phyloP scores from a whole-genome alignment of 495 filamentous ascomycete species.

The Chaetomium tenue region DNA sequence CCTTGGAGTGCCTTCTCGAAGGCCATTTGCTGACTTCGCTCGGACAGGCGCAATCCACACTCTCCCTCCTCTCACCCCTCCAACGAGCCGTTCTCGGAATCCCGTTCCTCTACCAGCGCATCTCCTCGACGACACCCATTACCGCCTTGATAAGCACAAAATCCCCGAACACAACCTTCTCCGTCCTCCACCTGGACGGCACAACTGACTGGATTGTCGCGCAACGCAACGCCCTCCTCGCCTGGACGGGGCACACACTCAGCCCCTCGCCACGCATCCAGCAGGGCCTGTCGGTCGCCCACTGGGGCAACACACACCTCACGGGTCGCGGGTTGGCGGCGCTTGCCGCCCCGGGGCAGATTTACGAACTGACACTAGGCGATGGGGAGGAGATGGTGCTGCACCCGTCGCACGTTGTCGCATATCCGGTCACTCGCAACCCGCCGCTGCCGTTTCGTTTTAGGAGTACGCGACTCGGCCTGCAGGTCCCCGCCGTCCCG shows the following conservation, averaged over 20 bases:
- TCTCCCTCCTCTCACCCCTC: slow-evolving; percentile 83
- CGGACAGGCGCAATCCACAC: slow-evolving; percentile 69
- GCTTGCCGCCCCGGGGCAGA: slow-evolving; percentile 77
- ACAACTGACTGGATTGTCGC: slow-evolving; percentile 94
- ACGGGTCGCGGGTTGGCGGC: slow-evolving; percentile 86
- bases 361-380: slow-evolving; percentile 76
- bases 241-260: slow-evolving; percentile 93
- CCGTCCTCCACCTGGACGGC: slow-evolving; percentile 83
- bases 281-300: slow-evolving; percentile 68
- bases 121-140: slow-evolving; percentile 80
- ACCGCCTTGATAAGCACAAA: slow-evolving; percentile 84
- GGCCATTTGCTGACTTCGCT: slow-evolving; percentile 19
- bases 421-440: slow-evolving; percentile 73
- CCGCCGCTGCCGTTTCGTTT: slow-evolving; percentile 82
- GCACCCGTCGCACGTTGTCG: slow-evolving; percentile 83
- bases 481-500: slow-evolving; percentile 72
- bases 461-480: slow-evolving; percentile 67
- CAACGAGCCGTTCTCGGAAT: slow-evolving; percentile 72
- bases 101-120: slow-evolving; percentile 91
- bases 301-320: slow-evolving; percentile 87
- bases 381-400: slow-evolving; percentile 82
- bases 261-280: slow-evolving; percentile 71
- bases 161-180: slow-evolving; percentile 77
- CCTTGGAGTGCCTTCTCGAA: background rate
- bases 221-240: slow-evolving; percentile 79